These are phyloP conservation scores for Phytophthora melonis DNA, from an alignment of 352 stramenopile species.

Conservation along the genomic window DNA sequence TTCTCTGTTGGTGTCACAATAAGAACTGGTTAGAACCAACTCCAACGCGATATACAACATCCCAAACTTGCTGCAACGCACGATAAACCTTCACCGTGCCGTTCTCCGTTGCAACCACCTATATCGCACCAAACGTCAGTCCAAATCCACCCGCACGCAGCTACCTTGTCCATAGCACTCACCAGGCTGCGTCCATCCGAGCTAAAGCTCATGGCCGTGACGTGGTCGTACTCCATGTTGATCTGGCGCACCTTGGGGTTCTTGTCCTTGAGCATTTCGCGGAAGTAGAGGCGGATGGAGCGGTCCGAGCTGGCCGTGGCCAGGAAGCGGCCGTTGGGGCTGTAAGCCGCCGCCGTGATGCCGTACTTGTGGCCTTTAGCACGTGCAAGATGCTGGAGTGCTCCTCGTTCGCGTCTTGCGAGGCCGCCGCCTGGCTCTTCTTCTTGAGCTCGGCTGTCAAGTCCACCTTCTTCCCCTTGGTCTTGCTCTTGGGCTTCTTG, in stretches of 20 bases:
- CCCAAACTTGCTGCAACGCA: slow-evolving; percentile 35
- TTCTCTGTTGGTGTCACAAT: slow-evolving; percentile 60
- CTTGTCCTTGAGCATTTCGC: slow-evolving; percentile 70
- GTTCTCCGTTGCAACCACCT: slow-evolving; percentile 68
- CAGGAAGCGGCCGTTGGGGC: slow-evolving; percentile 81
- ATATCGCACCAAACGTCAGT: slow-evolving; percentile 10
- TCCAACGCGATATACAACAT: not conserved
- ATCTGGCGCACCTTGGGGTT: slow-evolving; percentile 71
- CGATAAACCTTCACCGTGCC: slow-evolving; percentile 79
- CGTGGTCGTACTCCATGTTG: slow-evolving; percentile 85
- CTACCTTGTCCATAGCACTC: not conserved
- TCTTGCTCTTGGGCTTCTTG: slow-evolving; percentile 74
- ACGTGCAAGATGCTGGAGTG: slow-evolving; percentile 55
- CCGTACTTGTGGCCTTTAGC: slow-evolving; percentile 81
- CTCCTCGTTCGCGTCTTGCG: slow-evolving; percentile 34
- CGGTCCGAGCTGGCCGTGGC: slow-evolving; percentile 80
- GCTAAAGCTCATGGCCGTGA: slow-evolving; percentile 78
- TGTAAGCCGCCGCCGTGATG: slow-evolving; percentile 73
- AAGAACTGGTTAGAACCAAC: slow-evolving; percentile 4
- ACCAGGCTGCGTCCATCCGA: slow-evolving; percentile 77
- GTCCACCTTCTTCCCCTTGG: slow-evolving; percentile 66
- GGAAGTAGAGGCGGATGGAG: slow-evolving; percentile 75
- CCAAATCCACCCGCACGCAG: too few species aligned
- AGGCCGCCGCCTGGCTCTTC: slow-evolving; percentile 26
- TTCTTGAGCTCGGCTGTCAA: slow-evolving; percentile 81